Base-by-base conservation (phyloP, 2,329 filamentous ascomycete genomes). In the Orbilia blumenaviensis region DNA sequence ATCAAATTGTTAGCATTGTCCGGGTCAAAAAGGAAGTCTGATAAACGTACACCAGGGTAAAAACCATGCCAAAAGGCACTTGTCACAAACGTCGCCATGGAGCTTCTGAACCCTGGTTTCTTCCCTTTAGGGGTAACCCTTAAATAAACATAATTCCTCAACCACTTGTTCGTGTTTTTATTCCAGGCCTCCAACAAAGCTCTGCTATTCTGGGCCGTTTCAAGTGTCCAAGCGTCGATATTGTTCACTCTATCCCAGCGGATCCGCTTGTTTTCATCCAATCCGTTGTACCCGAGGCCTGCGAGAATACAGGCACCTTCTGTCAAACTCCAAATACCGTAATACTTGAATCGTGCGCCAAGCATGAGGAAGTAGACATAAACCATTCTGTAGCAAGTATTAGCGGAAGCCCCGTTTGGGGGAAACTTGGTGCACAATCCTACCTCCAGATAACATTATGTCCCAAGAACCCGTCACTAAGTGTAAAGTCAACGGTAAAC, bases 31-130 rank as follows among this genome's bases (percentile, higher is more conserved):
- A 29, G 32, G 5, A 44, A 18, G 14, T 7, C 34, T 7, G 3
- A 32, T 27, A 36, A 41, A 72, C 73, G 72, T 72, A 77, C 73
- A 4, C 95, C 95, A 0, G 95, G 94, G 79, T 96, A 96, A 84
- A 99, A 99, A 29, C 95, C 95, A 81, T 99, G 95, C 95, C 95
- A 99, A 79, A 98, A 90, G 2, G 95, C 80, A 81, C 93, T 97
- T 18, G 95, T 98, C 5, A 89, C 88, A 82, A 99, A 99, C 0
- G 95, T 99, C 34, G 93, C 93, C 85, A 99, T 85, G 81, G 92
- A 98, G 60, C 95, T 95, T 73, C 94, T 88, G 85, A 99, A 99
- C 0, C 95, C 95, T 8, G 95, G 95, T 83, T 98, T 99, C 86
- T 93, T 95, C 64, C 95, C 95, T 80, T 92, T 91, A 0, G 95